Conservation (phyloP, 2,329 filamentous ascomycete species). For the Neurospora crassa region DNA sequence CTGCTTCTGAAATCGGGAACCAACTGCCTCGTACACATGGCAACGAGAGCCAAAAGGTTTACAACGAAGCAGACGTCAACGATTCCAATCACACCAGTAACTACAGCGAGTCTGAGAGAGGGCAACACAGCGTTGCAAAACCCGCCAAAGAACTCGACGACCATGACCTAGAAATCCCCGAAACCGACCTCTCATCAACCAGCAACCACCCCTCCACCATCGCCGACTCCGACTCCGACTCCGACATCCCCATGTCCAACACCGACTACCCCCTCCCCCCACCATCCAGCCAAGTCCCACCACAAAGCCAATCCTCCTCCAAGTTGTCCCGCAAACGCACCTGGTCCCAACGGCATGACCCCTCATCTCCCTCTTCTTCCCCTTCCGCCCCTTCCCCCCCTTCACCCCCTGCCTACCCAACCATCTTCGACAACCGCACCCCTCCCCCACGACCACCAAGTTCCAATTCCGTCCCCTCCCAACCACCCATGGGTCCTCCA, state of each 20-base stretch:
- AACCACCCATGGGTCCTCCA: constrained; percentile 21
- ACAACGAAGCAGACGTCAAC: not conserved
- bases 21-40: not conserved
- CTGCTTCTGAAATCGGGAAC: rapidly evolving
- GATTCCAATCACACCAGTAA: not conserved
- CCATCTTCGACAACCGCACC: not conserved
- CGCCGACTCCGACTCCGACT: not conserved
- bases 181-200: not conserved
- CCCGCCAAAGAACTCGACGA: not conserved
- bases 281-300: not conserved
- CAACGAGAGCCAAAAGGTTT: rapidly evolving
- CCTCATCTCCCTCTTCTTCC: not conserved
- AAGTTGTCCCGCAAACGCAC: not conserved
- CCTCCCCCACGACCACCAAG: not conserved
- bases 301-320: not conserved
- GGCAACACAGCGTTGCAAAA: not conserved
- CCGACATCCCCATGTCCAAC: not conserved
- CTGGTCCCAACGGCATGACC: not conserved
- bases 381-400: not conserved
- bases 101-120: not conserved
- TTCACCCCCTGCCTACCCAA: not conserved
- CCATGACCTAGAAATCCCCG: not conserved
- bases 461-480: constrained; percentile 19
- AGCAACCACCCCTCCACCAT: not conserved
- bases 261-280: not conserved